A percentile compares a stretch with the other conserved stretches of the same genome.
phyloP scores from a whole-genome alignment of 352 stramenopile species.

The Ophiocytium majus region DNA sequence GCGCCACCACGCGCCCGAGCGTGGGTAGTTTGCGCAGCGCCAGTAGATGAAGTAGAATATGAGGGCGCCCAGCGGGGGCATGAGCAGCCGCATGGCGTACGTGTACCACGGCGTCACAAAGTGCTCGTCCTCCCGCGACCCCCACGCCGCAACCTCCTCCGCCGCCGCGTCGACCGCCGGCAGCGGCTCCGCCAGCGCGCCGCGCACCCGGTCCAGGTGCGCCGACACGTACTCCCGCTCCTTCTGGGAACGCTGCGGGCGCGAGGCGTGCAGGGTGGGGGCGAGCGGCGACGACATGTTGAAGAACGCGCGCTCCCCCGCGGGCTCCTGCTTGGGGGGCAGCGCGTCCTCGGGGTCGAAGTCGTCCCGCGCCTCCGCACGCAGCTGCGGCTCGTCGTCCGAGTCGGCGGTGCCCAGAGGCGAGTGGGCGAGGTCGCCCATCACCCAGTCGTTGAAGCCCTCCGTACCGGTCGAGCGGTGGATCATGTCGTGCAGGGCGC shows the following conservation, averaged over 20 bases:
- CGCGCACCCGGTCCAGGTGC: neutral
- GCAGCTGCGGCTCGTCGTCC: neutral
- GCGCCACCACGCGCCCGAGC: conserved; percentile 19
- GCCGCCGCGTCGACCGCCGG: neutral
- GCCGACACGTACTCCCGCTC: neutral
- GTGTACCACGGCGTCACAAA: conserved; percentile 20
- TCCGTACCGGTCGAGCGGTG: neutral
- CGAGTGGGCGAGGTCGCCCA: neutral
- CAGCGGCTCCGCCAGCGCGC: neutral
- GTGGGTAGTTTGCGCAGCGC: conserved; percentile 17
- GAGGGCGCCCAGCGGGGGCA: conserved; percentile 16
- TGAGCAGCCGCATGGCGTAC: conserved; percentile 4
- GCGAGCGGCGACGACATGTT: neutral
- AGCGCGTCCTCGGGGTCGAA: neutral
- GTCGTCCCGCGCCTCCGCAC: neutral
- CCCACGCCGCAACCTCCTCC: conserved; percentile 13
- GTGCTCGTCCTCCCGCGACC: conserved; percentile 1
- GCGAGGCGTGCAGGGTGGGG: too few relatives aligned
- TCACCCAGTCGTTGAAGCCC: neutral
- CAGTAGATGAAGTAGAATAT: conserved; percentile 40
- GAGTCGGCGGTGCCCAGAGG: too few relatives aligned
- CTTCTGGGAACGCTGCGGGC: neutral
- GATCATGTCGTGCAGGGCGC: neutral
- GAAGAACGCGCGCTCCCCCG: too few relatives aligned
- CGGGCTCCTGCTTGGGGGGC: neutral